Evolutionary conservation across 1,284 basidiomycete species (phyloP).

Genomic region (Pholiota adiposa): DNA sequence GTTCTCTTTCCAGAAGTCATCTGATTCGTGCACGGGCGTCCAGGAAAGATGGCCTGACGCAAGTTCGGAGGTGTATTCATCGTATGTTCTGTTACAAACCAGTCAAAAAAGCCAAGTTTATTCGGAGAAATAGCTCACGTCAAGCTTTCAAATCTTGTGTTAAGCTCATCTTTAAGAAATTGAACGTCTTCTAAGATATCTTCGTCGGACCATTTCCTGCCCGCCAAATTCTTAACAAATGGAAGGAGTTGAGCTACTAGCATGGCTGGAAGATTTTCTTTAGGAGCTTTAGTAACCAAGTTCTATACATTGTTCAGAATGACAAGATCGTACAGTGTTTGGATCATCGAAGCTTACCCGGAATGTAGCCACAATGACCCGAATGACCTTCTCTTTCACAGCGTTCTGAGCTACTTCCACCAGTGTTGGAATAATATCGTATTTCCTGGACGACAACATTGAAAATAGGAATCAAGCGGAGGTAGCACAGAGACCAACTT

Average conservation of each 20-base stretch:
- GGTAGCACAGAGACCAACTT: slow-evolving; percentile 45
- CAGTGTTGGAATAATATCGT: slow-evolving; percentile 88
- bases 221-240: slow-evolving; percentile 82
- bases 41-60: slow-evolving; percentile 90
- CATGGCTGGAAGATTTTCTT: slow-evolving; percentile 90
- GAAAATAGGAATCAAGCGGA: not conserved
- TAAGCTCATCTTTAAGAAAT: slow-evolving; percentile 84
- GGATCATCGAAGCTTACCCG: slow-evolving; percentile 52
- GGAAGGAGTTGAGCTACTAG: slow-evolving; percentile 87
- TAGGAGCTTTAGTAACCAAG: slow-evolving; percentile 81
- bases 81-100: slow-evolving; percentile 74
- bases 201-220: slow-evolving; percentile 93
- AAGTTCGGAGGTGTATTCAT: slow-evolving; percentile 94
- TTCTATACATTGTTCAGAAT: slow-evolving; percentile 57
- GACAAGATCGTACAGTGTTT: not conserved
- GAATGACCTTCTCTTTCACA: slow-evolving; percentile 97
- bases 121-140: slow-evolving; percentile 60
- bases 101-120: slow-evolving; percentile 3
- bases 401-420: slow-evolving; percentile 87
- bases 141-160: slow-evolving; percentile 82
- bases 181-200: slow-evolving; percentile 92
- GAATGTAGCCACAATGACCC: slow-evolving; percentile 94
- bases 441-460: slow-evolving; percentile 61
- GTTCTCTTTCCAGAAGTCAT: slow-evolving; percentile 98
- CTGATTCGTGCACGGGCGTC: slow-evolving; percentile 95